phyloP scores from a whole-genome alignment of 169 alveolate genomes.

The Eimeria falciformis region DNA sequence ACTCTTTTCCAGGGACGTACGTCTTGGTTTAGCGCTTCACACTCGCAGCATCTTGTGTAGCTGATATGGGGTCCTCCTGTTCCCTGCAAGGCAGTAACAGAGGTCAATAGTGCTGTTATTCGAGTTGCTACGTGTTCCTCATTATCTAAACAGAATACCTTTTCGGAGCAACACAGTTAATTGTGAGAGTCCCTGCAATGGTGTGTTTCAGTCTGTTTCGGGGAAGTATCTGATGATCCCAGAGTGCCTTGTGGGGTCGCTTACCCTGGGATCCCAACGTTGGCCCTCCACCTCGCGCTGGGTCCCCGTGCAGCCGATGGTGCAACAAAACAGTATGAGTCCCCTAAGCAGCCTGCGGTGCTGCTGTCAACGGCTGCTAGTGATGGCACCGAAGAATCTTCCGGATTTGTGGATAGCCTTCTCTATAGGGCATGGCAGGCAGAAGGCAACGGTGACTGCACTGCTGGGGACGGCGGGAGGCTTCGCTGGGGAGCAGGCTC shows the following conservation, averaged over 20 bases:
- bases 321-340: background rate
- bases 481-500: slow-evolving; percentile 14
- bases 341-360: slow-evolving; percentile 23
- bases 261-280: slow-evolving; percentile 38
- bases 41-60: background rate
- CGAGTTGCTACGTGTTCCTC: background rate
- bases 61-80: background rate
- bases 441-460: background rate
- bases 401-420: background rate
- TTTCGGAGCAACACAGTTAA: no score
- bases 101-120: background rate
- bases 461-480: background rate
- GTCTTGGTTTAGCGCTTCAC: background rate
- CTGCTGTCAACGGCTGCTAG: slow-evolving; percentile 43
- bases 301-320: slow-evolving; percentile 23
- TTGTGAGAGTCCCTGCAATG: background rate
- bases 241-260: slow-evolving; percentile 43
- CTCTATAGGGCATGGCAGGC: slow-evolving; percentile 11
- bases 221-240: slow-evolving; percentile 1
- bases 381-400: background rate
- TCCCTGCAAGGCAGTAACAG: background rate
- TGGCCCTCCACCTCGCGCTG: slow-evolving; percentile 16
- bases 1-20: slow-evolving; percentile 23
- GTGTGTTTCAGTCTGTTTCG: slow-evolving; percentile 42
- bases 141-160: no score